These are phyloP conservation scores for Solanum ahanhuiri DNA, from an alignment of 257 asterid genomes.

Conservation along the genomic window DNA sequence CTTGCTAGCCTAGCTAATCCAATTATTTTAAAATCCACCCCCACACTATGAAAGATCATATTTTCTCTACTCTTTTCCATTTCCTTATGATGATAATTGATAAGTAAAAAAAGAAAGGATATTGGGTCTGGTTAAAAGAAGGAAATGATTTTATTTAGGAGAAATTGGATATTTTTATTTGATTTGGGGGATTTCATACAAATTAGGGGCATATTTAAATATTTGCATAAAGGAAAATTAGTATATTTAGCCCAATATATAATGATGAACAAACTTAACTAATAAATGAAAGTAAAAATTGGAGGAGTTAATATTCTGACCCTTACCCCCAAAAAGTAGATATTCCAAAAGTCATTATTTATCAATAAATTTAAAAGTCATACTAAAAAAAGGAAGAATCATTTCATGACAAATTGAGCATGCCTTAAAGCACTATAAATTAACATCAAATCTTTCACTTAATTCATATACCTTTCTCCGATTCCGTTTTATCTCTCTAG, in stretches of 20 bases:
- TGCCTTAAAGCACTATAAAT: background rate
- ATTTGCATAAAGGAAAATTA: background rate
- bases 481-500: too few species aligned
- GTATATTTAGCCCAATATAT: background rate
- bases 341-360: too few species aligned
- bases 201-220: background rate
- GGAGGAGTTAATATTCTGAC: too few species aligned
- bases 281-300: too few species aligned
- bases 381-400: too few species aligned
- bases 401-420: background rate
- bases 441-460: background rate
- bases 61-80: background rate
- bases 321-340: too few species aligned
- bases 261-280: too few species aligned
- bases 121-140: too few species aligned
- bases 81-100: background rate
- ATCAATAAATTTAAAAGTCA: too few species aligned
- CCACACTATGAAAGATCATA: background rate
- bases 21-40: background rate
- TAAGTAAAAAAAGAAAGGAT: too few species aligned
- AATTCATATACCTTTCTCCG: background rate
- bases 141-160: background rate
- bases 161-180: background rate
- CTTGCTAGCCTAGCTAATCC: background rate
- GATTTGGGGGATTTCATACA: too few species aligned